These are phyloP conservation scores for Rhodamnia rubescens DNA, from an alignment of 345 rosid genomes.

Conservation along the genomic window DNA sequence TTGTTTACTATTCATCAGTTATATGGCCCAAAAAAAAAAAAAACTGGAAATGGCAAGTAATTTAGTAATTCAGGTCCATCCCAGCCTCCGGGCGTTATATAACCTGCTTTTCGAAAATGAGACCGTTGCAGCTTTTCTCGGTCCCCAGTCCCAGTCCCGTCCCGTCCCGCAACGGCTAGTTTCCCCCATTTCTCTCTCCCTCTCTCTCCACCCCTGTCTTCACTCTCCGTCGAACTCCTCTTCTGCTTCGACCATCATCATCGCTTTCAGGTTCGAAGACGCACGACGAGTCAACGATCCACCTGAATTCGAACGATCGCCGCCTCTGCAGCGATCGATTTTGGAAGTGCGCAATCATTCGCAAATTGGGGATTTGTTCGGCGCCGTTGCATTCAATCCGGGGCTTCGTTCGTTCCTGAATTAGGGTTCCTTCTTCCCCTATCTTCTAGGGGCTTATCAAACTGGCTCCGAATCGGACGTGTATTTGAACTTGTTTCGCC, in stretches of 20 bases:
- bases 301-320: too few relatives aligned
- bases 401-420: not conserved
- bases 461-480: too few relatives aligned
- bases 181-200: not conserved
- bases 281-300: too few relatives aligned
- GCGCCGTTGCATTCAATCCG: not conserved
- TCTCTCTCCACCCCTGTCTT: not conserved
- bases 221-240: not conserved
- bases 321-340: too few relatives aligned
- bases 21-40: not conserved
- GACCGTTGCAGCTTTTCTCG: conserved; percentile 6
- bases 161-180: conserved; percentile 4
- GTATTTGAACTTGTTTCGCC: too few relatives aligned
- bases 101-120: not conserved
- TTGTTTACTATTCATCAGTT: not conserved
- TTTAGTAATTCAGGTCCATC: not conserved
- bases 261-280: too few relatives aligned
- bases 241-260: not conserved
- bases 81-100: not conserved
- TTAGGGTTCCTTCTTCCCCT: not conserved
- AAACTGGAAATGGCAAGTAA: not conserved
- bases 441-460: not conserved
- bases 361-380: too few relatives aligned
- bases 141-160: not conserved
- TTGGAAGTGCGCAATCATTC: too few relatives aligned